These are phyloP conservation scores for Fusarium anguioides DNA, from an alignment of 2,329 filamentous ascomycete species.

Conservation along the genomic window DNA sequence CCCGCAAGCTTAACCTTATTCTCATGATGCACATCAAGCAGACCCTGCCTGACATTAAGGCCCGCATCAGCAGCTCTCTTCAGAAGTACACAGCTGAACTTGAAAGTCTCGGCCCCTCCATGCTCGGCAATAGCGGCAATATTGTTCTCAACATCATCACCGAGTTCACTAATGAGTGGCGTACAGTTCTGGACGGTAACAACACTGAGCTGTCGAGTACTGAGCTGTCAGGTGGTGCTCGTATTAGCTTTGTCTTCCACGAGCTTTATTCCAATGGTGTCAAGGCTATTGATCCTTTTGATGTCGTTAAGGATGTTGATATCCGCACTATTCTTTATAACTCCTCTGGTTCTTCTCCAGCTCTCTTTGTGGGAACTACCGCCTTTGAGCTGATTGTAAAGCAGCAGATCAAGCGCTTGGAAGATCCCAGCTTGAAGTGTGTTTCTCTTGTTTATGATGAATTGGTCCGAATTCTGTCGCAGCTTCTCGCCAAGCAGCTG, in stretches of 20 bases:
- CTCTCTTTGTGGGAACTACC: conserved; percentile 95
- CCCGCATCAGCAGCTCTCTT: conserved; percentile 90
- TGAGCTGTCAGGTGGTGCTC: conserved; percentile 93
- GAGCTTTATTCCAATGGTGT: conserved; percentile 97
- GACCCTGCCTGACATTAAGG: conserved; percentile 98
- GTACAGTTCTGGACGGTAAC: conserved; percentile 94
- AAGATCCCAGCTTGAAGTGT: conserved; percentile 97
- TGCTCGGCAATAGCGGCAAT: conserved; percentile 95
- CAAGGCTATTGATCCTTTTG: conserved; percentile 97
- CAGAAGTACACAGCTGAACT: conserved; percentile 92
- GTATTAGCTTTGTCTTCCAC: conserved; percentile 99
- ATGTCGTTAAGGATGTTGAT: conserved; percentile 96
- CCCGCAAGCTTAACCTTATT: conserved; percentile 96
- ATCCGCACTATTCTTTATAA: conserved; percentile 98
- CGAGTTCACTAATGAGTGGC: conserved; percentile 97
- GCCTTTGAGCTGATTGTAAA: conserved; percentile 99
- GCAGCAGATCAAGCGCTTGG: conserved; percentile 95
- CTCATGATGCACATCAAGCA: conserved; percentile 99
- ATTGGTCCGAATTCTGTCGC: conserved; percentile 91
- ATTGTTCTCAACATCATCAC: conserved; percentile 99
- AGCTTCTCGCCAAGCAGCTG: conserved; percentile 86
- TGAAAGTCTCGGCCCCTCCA: conserved; percentile 85
- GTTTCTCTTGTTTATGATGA: conserved; percentile 98
- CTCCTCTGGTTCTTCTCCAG: conserved; percentile 97
- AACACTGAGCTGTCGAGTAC: conserved; percentile 95